Base-by-base conservation (phyloP, 352 stramenopile genomes). In the Phytophthora lateralis region DNA sequence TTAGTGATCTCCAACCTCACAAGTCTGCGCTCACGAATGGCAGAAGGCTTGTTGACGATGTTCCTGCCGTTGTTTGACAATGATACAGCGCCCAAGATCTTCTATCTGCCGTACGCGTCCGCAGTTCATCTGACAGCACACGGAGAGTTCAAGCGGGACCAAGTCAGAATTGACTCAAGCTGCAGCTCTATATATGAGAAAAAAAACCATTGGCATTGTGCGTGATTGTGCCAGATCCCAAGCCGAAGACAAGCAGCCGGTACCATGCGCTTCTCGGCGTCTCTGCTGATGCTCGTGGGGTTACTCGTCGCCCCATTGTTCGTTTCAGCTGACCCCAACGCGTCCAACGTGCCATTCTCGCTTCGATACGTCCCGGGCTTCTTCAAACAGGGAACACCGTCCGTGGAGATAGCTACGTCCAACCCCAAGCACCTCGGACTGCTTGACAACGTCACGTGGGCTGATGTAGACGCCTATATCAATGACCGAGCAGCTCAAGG, bases 301-400 rank as follows among this genome's bases (percentile, higher is more conserved):
- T 42, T 66, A 5, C 27, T 18, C 12, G 10, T 60, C 8, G 47
- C 29, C 29, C 37, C 38, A 15, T 45, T 24, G 34, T 20, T 27
- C 11, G 32, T 41, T 17, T 27, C 45, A 10, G 2, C 17, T 2
- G n/a, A 18, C 27, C 11, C 27, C 1, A 18, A 26, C 18, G 43
- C 27, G 6, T 57, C 46, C 29, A 60, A 55, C 42, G 65, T 66
- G 6, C 30, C 65, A 9, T 75, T 69, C 52, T 44, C 63, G 24
- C 60, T 76, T 17, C 69, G 69, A 7, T 73, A 70, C 37, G 65
- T 77, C 6, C 69, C 69, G 4, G 64, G 69, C 42, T 77, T 71
- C 60, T 74, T 77, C 56, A 67, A 69, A 14, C 69, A 77, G 20
- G 64, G 65, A 7, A 69, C 59, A 8, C 37, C 41, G 29, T 69